Evolutionary conservation across 2,329 filamentous ascomycete genomes (phyloP), one percentile per base, ranked within the genome.

Genomic region (Exophiala phaeomuriformis): DNA sequence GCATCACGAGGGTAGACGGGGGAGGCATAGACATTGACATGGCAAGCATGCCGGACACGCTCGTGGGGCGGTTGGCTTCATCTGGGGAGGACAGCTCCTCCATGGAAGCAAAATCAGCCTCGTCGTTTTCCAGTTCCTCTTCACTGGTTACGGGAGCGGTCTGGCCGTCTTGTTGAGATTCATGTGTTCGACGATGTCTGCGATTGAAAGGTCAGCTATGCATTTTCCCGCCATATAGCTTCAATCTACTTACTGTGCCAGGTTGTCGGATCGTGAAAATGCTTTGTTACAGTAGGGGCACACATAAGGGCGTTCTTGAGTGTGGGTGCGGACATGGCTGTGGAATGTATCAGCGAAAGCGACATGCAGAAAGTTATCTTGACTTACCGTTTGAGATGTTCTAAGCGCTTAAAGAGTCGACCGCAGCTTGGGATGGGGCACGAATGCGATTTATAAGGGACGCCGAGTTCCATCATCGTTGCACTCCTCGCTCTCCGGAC

Each of bases 401-500:
- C 93, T 77, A 98, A 82, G 72, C 93, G 85, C 84, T 98, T 98
- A 81, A 98, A 98, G 58, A 96, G 81, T 66, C 93, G 86, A 51
- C 93, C 93, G 70, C 93, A 98, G 51, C 91, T 94, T 30, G 93
- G 93, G 66, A 98, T 98, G n/a, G 93, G 93, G 76, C 93, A 98
- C 1, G 91, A 97, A 73, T 98, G 93, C 39, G 90, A 95, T 73
- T 98, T 98, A 68, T 95, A 89, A 48, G 93, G 90, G 9, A 94
- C 93, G 32, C 89, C 90, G 59, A 96, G 81, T 71, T 98, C 93
- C 86, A 94, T 94, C 71, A 94, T 87, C 3, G 93, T 97, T 49
- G 93, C 91, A 63, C 90, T 96, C 61, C 91, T 85, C 60, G 93
- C 93, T 65, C 93, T 83, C 64, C 93, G 87, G 65, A 93, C 85